Evolutionary conservation across 805 yeast species (phyloP).

Genomic region (Zygosaccharomyces bisporus): DNA sequence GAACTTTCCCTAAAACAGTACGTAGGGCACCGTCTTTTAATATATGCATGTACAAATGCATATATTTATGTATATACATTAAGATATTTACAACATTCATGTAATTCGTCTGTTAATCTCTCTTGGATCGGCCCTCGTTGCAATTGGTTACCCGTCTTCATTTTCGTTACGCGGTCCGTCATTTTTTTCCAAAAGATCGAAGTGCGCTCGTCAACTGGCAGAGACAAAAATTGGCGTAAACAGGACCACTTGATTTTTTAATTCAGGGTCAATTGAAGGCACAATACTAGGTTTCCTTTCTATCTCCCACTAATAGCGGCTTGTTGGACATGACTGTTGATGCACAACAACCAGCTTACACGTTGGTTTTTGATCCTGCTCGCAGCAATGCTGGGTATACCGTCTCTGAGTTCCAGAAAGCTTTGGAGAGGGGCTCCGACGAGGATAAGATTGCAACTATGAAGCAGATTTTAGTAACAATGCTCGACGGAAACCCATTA

Average conservation of each 20-base stretch:
- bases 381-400: conserved; percentile 57
- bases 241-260: neutral
- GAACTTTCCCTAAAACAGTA: neutral
- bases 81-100: too few species aligned
- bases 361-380: conserved; percentile 74
- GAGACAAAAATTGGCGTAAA: conserved; percentile 4
- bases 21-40: too few species aligned
- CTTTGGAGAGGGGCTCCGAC: conserved; percentile 86
- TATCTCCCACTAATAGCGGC: neutral
- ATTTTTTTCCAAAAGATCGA: neutral
- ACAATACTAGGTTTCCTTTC: neutral
- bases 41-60: neutral
- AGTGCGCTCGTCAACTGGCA: conserved; percentile 6
- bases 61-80: too few species aligned
- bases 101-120: too few species aligned
- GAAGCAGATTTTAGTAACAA: conserved; percentile 79
- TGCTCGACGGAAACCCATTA: conserved; percentile 90
- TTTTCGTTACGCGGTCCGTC: conserved; percentile 3
- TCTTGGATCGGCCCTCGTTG: too few species aligned
- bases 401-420: conserved; percentile 66
- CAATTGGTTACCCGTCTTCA: neutral
- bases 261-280: neutral
- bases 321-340: conserved; percentile 19
- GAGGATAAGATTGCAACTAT: conserved; percentile 83
- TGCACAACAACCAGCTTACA: conserved; percentile 51